These are phyloP conservation scores for Hydrangea macrophylla DNA, from an alignment of 148 eudicot genomes.

Conservation along the genomic window DNA sequence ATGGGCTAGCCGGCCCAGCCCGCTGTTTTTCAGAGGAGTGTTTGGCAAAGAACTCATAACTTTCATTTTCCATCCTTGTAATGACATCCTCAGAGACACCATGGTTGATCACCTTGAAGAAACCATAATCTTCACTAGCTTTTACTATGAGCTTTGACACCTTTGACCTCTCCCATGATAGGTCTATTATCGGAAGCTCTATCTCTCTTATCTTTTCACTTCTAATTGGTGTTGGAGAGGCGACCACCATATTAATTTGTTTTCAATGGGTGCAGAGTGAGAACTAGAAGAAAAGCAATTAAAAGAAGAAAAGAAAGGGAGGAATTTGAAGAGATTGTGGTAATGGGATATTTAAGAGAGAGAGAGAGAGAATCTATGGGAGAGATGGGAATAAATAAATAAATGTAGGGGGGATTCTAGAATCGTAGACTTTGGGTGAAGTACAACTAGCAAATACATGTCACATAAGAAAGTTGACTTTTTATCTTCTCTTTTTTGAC, in stretches of 20 bases:
- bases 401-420: not conserved
- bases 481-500: constrained; percentile 7
- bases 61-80: constrained; percentile 31
- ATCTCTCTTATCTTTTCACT: constrained; percentile 24
- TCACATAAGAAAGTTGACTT: constrained; percentile 6
- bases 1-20: constrained; percentile 42
- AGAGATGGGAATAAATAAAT: constrained; percentile 5
- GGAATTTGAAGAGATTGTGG: not conserved
- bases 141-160: constrained; percentile 30
- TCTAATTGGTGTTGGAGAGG: constrained; percentile 19
- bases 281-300: not conserved
- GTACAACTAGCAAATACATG: constrained; percentile 11
- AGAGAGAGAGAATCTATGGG: constrained; percentile 4
- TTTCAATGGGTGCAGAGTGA: not conserved
- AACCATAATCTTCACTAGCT: constrained; percentile 49
- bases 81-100: constrained; percentile 38
- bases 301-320: not conserved
- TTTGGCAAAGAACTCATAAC: constrained; percentile 32
- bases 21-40: constrained; percentile 30
- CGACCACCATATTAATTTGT: constrained; percentile 27
- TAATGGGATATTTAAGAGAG: constrained; percentile 1
- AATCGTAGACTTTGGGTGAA: not conserved
- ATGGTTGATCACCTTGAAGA: constrained; percentile 60
- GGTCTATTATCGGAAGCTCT: constrained; percentile 41
- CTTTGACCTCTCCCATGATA: constrained; percentile 23